Percentiles rank a stretch among this genome's conserved stretches.
Evolutionary conservation across 1,284 basidiomycete genomes (phyloP).

Genomic region (Ceratobasidium sp.): DNA sequence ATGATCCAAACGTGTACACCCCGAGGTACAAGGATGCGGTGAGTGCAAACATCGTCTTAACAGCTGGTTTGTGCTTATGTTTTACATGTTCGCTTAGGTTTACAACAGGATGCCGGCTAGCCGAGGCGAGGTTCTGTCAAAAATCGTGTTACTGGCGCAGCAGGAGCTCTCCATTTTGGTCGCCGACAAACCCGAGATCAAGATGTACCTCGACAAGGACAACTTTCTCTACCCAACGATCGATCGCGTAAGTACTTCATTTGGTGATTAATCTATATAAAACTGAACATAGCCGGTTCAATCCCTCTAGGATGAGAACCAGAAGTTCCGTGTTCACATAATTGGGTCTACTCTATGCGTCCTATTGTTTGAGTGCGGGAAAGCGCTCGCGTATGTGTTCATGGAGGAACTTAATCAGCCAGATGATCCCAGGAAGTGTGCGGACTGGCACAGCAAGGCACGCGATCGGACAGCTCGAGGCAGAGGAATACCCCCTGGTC

Average conservation of each 20-base stretch:
- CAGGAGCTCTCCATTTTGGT: neutral
- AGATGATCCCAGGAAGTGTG: slow-evolving; percentile 3
- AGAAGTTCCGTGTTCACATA: neutral
- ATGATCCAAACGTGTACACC: neutral
- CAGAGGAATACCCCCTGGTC: neutral
- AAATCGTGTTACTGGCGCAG: neutral
- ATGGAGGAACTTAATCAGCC: slow-evolving; percentile 4
- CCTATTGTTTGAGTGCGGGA: neutral
- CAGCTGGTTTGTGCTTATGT: neutral
- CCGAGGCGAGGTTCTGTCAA: slow-evolving; percentile 3
- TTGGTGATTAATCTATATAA: neutral
- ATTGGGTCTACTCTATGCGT: neutral
- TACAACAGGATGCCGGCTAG: neutral
- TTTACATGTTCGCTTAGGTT: neutral
- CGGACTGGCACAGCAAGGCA: neutral
- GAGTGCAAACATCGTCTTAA: neutral
- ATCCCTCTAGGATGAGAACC: neutral
- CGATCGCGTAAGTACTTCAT: slow-evolving; percentile 10
- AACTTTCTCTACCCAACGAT: slow-evolving; percentile 8
- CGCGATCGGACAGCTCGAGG: slow-evolving; percentile 11
- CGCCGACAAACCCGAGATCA: neutral
- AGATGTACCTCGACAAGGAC: neutral
- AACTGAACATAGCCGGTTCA: neutral
- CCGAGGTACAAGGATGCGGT: slow-evolving; percentile 2
- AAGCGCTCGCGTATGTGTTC: neutral